These are phyloP conservation scores for Ochromonadaceae sp. DNA, from an alignment of 352 stramenopile species.

Conservation along the genomic window DNA sequence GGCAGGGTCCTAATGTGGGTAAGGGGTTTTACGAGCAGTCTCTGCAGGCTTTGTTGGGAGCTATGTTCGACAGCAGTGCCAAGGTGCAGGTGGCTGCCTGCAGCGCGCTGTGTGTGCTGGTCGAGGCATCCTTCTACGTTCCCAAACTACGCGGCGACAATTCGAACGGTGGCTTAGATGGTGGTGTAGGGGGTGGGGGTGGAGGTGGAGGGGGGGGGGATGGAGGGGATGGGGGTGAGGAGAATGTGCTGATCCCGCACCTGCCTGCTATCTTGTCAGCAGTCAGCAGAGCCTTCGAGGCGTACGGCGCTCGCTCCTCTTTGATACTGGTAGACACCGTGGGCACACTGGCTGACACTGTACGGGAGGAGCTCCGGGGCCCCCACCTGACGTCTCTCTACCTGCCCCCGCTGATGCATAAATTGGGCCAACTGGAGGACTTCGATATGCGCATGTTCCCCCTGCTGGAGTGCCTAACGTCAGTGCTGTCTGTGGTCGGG, in stretches of 20 bases:
- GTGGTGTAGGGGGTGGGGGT: background rate
- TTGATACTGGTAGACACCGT: background rate
- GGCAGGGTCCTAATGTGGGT: background rate
- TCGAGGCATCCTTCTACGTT: constrained; percentile 1
- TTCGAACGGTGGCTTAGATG: too few species aligned
- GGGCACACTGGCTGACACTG: background rate
- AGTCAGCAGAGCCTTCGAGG: background rate
- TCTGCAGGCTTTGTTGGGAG: background rate
- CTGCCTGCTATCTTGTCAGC: background rate
- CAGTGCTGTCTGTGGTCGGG: background rate
- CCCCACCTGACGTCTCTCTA: background rate
- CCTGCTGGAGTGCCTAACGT: constrained; percentile 6
- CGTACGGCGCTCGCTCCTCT: background rate
- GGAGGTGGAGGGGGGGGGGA: background rate
- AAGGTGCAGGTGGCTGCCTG: constrained; percentile 4
- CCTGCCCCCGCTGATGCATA: background rate
- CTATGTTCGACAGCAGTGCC: background rate
- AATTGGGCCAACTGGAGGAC: background rate
- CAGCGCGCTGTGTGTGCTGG: background rate
- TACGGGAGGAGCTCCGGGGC: background rate
- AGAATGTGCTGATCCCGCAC: background rate
- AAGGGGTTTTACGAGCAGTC: background rate
- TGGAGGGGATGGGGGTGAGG: background rate
- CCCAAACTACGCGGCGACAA: background rate
- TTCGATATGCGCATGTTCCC: constrained; percentile 2